Evolutionary conservation across 139 green algal species (phyloP), one percentile per base, ranked within the genome.

Genomic region (Gonium pectorale): DNA sequence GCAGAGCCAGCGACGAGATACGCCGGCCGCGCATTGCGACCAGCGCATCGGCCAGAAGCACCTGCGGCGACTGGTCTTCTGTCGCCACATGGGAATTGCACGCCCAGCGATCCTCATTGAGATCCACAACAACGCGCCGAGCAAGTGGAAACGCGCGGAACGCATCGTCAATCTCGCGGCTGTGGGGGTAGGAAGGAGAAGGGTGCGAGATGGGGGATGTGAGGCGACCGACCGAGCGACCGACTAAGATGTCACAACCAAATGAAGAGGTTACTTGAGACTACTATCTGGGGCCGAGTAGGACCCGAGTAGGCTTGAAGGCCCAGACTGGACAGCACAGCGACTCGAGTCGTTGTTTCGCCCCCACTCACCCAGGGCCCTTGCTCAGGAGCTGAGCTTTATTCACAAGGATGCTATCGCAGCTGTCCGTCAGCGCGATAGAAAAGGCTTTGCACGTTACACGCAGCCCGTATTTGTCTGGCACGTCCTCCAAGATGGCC

Each of bases 361-460:
- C 13, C 46, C 46, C 13, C 46, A 15, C 13, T 11, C 46, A 15
- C 46, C n/a, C n/a, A n/a, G n/a, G n/a, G n/a, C n/a, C n/a, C n/a
- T n/a, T n/a, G n/a, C n/a, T n/a, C n/a, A n/a, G n/a, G n/a, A n/a
- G n/a, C n/a, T n/a, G n/a, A n/a, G n/a, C n/a, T n/a, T n/a, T n/a
- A 19, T 24, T 60, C 19, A 79, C 11, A 0, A 66, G 46, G 22
- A 79, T 46, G 29, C 6, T 13, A 13, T 46, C 46, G 13, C 46
- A 79, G 21, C 46, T 43, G 8, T 5, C 46, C 31, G 68, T 46
- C 17, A 79, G 46, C 46, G 70, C 29, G 9, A 22, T 33, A 7
- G 70, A 5, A 43, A 79, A 79, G n/a, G 70, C 70, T 46, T 79
- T 79, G 46, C 70, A 79, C 19, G 43, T 79, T 43, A 43, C 37